Conservation (phyloP, 495 filamentous ascomycete species). For the Aspergillus leporis region DNA sequence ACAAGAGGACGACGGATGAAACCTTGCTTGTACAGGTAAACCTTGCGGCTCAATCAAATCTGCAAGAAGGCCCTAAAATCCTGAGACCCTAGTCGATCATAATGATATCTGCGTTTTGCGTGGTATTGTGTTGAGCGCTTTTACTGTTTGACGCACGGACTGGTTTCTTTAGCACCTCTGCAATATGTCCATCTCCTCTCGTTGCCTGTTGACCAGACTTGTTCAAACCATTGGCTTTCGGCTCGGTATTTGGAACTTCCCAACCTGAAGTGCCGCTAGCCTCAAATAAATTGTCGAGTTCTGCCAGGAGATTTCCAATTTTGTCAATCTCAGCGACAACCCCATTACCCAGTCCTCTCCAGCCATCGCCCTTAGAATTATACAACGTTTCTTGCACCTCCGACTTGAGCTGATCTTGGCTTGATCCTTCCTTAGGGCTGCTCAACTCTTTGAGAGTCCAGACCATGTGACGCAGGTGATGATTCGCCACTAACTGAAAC, state of each 20-base stretch:
- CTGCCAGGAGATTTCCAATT: constrained; percentile 42
- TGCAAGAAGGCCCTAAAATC: background rate
- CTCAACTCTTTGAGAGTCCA: constrained; percentile 46
- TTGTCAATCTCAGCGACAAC: constrained; percentile 39
- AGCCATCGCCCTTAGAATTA: constrained; percentile 47
- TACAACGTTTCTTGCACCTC: constrained; percentile 36
- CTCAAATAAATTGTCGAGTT: constrained; percentile 34
- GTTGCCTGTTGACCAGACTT: background rate
- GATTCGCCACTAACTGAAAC: constrained; percentile 37
- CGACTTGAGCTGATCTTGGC: constrained; percentile 19
- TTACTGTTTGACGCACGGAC: constrained; percentile 10
- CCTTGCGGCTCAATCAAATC: background rate
- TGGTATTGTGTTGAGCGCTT: constrained; percentile 13
- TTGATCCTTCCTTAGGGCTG: constrained; percentile 17
- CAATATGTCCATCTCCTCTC: background rate
- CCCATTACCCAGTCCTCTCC: constrained; percentile 50
- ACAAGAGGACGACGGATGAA: background rate
- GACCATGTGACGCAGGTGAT: constrained; percentile 31
- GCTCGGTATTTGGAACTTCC: background rate
- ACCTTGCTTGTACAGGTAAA: background rate
- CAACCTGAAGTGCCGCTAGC: background rate
- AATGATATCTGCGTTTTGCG: constrained; percentile 34
- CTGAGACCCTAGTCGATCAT: constrained; percentile 39
- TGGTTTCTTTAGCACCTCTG: background rate
- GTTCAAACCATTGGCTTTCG: background rate